Evolutionary conservation across 2,329 filamentous ascomycete species (phyloP).

Genomic region (Leptodontidium sp.): DNA sequence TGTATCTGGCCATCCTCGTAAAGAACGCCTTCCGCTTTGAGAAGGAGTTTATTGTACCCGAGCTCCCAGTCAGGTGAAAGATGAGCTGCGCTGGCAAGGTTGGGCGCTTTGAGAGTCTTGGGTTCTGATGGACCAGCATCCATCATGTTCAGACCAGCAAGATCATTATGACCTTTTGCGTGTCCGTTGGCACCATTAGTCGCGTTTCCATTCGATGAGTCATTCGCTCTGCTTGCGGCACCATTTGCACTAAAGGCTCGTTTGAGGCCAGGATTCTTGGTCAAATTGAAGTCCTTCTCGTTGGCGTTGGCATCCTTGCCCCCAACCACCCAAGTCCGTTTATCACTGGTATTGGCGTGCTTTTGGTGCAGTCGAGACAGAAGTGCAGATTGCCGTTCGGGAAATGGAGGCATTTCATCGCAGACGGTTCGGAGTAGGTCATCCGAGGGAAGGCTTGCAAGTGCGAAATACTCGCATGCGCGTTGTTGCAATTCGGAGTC

Average conservation of each 20-base stretch:
- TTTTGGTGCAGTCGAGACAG: slow-evolving; percentile 94
- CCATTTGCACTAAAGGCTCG: slow-evolving; percentile 78
- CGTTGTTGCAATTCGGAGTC: slow-evolving; percentile 96
- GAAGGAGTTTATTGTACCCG: slow-evolving; percentile 84
- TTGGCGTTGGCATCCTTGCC: slow-evolving; percentile 93
- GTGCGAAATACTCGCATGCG: slow-evolving; percentile 90
- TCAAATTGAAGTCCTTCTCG: slow-evolving; percentile 79
- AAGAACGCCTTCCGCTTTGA: slow-evolving; percentile 83
- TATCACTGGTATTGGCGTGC: slow-evolving; percentile 90
- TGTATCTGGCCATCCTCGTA: slow-evolving; percentile 97
- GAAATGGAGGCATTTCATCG: slow-evolving; percentile 99
- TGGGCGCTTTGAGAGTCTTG: slow-evolving; percentile 72
- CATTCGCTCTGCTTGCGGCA: slow-evolving; percentile 50
- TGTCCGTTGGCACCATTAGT: slow-evolving; percentile 61
- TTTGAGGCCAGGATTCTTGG: slow-evolving; percentile 83
- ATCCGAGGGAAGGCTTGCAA: slow-evolving; percentile 87
- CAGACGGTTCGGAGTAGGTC: slow-evolving; percentile 92
- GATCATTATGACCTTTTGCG: slow-evolving; percentile 65
- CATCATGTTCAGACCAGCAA: slow-evolving; percentile 84
- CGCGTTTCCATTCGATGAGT: slow-evolving; percentile 52
- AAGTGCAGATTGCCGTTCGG: slow-evolving; percentile 89
- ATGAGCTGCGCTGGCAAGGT: slow-evolving; percentile 91
- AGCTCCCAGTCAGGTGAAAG: slow-evolving; percentile 93
- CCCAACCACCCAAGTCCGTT: slow-evolving; percentile 97
- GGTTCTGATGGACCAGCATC: slow-evolving; percentile 63